phyloP scores from a whole-genome alignment of 495 filamentous ascomycete genomes.

The Bacidia gigantensis region DNA sequence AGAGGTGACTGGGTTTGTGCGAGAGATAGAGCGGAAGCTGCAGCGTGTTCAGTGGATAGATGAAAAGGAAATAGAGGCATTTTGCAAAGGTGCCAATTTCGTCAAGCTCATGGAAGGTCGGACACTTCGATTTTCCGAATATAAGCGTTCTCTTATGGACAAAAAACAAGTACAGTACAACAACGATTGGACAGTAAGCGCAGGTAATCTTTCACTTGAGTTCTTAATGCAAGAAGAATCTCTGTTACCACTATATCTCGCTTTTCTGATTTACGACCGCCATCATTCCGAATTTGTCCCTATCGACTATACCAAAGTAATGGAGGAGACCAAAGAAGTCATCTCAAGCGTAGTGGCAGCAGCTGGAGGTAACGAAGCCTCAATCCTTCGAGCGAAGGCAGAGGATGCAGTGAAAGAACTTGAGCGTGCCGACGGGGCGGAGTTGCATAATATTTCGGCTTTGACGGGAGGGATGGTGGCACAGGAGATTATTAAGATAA shows the following conservation, averaged over 20 bases:
- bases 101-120: slow-evolving; percentile 71
- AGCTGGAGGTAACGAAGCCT: background rate
- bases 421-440: slow-evolving; percentile 63
- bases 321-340: background rate
- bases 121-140: slow-evolving; percentile 30
- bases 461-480: slow-evolving; percentile 83
- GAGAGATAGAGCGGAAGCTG: slow-evolving; percentile 40
- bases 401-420: slow-evolving; percentile 48
- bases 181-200: slow-evolving; percentile 22
- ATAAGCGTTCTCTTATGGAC: background rate
- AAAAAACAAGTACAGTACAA: background rate
- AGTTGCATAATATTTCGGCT: slow-evolving; percentile 90
- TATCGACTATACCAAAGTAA: background rate
- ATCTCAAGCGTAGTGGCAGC: background rate
- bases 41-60: slow-evolving; percentile 39
- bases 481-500: slow-evolving; percentile 90
- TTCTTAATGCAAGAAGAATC: slow-evolving; percentile 29
- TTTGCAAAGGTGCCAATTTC: slow-evolving; percentile 91
- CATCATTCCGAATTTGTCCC: background rate
- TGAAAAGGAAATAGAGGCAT: slow-evolving; percentile 72
- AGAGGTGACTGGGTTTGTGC: slow-evolving; percentile 61
- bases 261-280: slow-evolving; percentile 49
- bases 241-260: slow-evolving; percentile 65
- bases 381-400: slow-evolving; percentile 19
- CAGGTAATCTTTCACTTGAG: slow-evolving; percentile 15